Percentiles rank a stretch among this genome's conserved stretches.
Conservation (phyloP, 495 filamentous ascomycete species). For the Neurospora cerealis region DNA sequence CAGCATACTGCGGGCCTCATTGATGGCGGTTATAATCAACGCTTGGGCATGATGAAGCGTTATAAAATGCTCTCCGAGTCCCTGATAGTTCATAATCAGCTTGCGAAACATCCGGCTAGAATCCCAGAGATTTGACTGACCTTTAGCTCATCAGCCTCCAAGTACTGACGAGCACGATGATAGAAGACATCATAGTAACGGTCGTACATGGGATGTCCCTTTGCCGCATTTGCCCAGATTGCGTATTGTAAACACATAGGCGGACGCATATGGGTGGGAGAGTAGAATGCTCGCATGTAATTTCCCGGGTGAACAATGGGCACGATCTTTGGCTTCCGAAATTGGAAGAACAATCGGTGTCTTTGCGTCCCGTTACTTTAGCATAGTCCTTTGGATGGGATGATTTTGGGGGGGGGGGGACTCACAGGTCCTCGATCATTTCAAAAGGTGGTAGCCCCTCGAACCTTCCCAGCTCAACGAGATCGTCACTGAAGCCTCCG, state of each 20-base stretch:
- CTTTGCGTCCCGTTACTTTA: background rate
- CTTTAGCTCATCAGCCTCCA: constrained; percentile 39
- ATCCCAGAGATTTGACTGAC: constrained; percentile 10
- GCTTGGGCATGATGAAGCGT: constrained; percentile 38
- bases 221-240: constrained; percentile 34
- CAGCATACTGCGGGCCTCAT: constrained; percentile 32
- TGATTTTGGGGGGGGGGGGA: background rate
- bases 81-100: constrained; percentile 16
- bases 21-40: constrained; percentile 31
- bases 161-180: constrained; percentile 35
- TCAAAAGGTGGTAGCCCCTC: constrained; percentile 35
- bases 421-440: constrained; percentile 40
- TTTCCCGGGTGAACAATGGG: constrained; percentile 31
- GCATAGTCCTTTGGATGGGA: background rate
- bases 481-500: constrained; percentile 7
- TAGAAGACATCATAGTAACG: constrained; percentile 36
- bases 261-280: constrained; percentile 33
- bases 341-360: constrained; percentile 24
- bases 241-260: constrained; percentile 42
- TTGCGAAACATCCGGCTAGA: background rate
- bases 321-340: constrained; percentile 21
- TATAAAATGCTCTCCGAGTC: constrained; percentile 34
- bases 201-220: constrained; percentile 28
- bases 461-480: constrained; percentile 31
- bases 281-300: constrained; percentile 33